Evolutionary conservation across 2,329 filamentous ascomycete species (phyloP).

Genomic region (Fusarium fracticaudum): DNA sequence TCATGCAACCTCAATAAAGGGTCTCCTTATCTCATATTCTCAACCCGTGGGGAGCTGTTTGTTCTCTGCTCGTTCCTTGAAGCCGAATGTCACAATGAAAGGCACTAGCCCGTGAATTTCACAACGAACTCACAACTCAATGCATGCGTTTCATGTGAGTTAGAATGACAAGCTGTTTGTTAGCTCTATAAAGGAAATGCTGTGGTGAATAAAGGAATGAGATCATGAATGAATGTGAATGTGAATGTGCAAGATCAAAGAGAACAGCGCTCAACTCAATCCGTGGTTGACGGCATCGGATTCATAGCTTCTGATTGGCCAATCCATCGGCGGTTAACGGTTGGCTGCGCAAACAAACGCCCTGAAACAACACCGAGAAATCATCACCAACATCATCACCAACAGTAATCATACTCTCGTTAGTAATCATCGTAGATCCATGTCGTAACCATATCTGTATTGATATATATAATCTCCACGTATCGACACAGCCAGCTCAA

Average conservation of each 20-base stretch:
- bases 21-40: neutral
- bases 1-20: rapidly evolving
- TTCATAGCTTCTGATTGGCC: conserved; percentile 7
- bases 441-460: conserved; percentile 34
- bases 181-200: too few species aligned
- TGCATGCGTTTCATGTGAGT: neutral
- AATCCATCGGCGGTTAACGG: conserved; percentile 1
- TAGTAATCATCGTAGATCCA: neutral
- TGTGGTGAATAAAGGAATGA: neutral
- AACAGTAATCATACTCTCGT: neutral
- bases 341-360: neutral
- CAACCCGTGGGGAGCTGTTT: neutral
- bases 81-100: neutral
- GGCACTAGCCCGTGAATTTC: neutral
- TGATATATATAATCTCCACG: conserved; percentile 36
- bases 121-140: neutral
- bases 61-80: neutral
- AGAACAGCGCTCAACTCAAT: neutral
- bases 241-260: neutral
- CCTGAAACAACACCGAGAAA: neutral
- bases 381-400: neutral
- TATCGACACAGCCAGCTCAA: conserved; percentile 9
- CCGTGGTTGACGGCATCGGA: neutral
- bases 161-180: neutral
- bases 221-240: neutral